phyloP scores from a whole-genome alignment of 23 red algal species.

The Gracilaria gracilis region DNA sequence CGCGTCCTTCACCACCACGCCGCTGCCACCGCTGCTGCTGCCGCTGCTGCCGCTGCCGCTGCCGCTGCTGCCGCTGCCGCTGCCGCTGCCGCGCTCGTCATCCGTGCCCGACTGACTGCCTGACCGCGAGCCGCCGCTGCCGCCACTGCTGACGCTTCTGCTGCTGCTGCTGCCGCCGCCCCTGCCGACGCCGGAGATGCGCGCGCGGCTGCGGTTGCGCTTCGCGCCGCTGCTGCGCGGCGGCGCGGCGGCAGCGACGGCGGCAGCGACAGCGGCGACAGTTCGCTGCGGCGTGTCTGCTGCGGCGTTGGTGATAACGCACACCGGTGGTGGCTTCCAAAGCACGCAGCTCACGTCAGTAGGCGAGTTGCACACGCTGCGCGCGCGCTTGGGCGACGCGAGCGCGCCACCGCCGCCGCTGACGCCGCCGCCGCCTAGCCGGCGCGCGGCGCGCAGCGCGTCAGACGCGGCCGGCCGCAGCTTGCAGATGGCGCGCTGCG shows the following conservation, averaged over 20 bases:
- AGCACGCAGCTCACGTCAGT: not conserved
- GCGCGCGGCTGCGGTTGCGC: conserved; percentile 8
- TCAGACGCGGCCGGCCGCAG: too few species aligned
- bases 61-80: not conserved
- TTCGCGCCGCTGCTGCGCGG: not conserved
- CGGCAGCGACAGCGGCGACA: not conserved
- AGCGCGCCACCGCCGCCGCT: not conserved
- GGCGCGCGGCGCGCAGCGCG: too few species aligned
- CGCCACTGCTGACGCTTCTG: not conserved
- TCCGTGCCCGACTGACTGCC: not conserved
- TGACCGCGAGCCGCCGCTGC: not conserved
- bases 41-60: not conserved
- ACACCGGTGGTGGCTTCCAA: not conserved
- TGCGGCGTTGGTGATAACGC: not conserved
- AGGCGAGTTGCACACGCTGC: conserved; percentile 2
- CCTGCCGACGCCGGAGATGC: not conserved
- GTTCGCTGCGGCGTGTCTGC: not conserved
- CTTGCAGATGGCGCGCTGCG: too few species aligned
- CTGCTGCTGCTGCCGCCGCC: not conserved
- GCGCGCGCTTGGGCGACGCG: conserved; percentile 7
- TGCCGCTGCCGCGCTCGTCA: not conserved
- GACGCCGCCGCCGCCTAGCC: too few species aligned
- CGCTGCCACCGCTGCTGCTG: not conserved
- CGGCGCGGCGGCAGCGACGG: not conserved
- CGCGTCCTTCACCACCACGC: conserved; percentile 28